Base-by-base conservation (phyloP, 208 protist species). In the Trypanosoma grayi region DNA sequence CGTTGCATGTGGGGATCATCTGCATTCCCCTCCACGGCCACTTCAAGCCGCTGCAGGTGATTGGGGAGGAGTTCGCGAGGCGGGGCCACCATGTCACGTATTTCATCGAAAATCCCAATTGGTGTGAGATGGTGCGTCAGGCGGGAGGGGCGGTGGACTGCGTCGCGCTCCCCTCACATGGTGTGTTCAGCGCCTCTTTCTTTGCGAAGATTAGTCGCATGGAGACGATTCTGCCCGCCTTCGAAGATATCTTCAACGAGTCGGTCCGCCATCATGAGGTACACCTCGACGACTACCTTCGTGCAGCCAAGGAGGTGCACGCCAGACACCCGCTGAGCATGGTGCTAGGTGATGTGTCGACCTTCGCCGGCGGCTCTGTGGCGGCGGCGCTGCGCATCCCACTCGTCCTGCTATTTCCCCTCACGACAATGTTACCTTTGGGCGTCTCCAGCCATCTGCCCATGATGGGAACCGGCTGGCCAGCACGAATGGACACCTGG, bases 71-170 rank as follows among this genome's bases (percentile, higher is more conserved):
- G 34, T 73, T 86, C 11, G 59, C 67, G 2, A 54, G 53, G 24
- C 80, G 80, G 30, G 73, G 80, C 11, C 80, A 86, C 66, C 66
- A 67, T 30, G 73, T 83, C 13, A 73, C 80, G 2, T 72, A 71
- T 13, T 72, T 86, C 50, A 65, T 77, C 18, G 76, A 86, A 61
- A 65, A 67, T 20, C 45, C 37, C 5, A 28, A 31, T 30, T 85
- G 79, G 79, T 85, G 79, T 66, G 30, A 63, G n/a, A 47, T 52
- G 1, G 43, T 74, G 48, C 39, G 22, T 4, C 48, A 61, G 25
- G 62, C 30, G 34, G 56, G 40, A 2, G 56, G 60, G 40, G 58
- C 37, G 37, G n/a, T 25, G n/a, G 25, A 66, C 34, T 79, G 75
- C 50, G 30, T 76, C 39, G 52, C 70, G 22, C 45, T 80, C 3